Evolutionary conservation across 257 asterid species (phyloP).

Genomic region (Nicotiana paniculata): DNA sequence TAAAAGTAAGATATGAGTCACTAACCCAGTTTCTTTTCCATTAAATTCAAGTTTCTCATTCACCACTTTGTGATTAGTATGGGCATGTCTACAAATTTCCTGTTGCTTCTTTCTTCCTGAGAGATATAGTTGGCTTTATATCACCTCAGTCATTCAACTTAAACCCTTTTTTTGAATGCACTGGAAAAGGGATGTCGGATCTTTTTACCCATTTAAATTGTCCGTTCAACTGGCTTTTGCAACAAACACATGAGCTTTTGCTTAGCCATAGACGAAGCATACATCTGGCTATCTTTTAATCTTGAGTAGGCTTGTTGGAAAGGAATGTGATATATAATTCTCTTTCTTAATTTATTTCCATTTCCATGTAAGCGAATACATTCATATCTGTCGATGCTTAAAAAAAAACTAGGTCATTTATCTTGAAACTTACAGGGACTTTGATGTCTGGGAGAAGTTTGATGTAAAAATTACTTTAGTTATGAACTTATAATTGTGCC

Average conservation of each 20-base stretch:
- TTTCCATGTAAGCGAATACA: not conserved
- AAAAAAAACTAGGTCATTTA: not conserved
- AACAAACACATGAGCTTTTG: not conserved
- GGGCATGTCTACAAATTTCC: not conserved
- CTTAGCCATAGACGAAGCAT: not conserved
- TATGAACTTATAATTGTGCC: not conserved
- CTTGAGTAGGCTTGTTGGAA: not conserved
- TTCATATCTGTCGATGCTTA: not conserved
- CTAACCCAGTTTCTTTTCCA: not conserved
- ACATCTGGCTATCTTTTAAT: not conserved
- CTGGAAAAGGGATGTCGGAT: not conserved
- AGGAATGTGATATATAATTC: not conserved
- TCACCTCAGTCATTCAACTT: not conserved
- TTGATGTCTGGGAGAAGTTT: not conserved
- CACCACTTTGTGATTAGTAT: not conserved
- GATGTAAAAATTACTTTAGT: not conserved
- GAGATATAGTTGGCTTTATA: not conserved
- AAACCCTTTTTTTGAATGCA: not conserved
- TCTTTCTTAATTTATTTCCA: not conserved
- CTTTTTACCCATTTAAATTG: not conserved
- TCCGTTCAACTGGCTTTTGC: not conserved
- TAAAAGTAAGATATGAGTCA: constrained; percentile 32
- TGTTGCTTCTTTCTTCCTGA: not conserved
- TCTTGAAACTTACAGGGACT: not conserved
- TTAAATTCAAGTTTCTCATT: not conserved